Base-by-base conservation (phyloP, 352 stramenopile genomes). In the Globisporangium rhizosaccharum region DNA sequence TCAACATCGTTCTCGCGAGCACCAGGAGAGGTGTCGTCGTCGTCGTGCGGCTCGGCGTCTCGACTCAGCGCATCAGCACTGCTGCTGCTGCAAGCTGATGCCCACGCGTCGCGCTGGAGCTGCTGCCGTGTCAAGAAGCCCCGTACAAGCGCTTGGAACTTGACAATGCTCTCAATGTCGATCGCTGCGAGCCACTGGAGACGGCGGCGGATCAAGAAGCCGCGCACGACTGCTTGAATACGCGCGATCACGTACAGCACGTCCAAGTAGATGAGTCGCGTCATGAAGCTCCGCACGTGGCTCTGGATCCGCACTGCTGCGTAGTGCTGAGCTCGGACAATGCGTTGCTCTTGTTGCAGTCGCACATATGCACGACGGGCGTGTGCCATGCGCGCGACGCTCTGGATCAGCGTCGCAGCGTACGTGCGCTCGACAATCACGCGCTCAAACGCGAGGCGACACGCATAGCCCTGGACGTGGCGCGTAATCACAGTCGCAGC, bases 241-340 rank as follows among this genome's bases (percentile, higher is more conserved):
- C 83, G 80, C n/a, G 75, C 82, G 45, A 92, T 76, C 45, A 88
- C 65, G 54, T 88, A 88, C n/a, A 92, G 62, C 10, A 92, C 76
- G 52, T 92, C 81, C 39, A 91, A 66, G 54, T 90, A 94, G 44
- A 90, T 88, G n/a, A 88, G 64, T 9, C 82, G 74, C 11, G 81
- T 89, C 57, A 90, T 71, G 47, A 80, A 86, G 15, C 63, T 65
- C 9, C 77, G 76, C 5, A 57, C 63, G 28, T 76, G 81, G 36
- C 70, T 60, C 59, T 94, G 85, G 30, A 94, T 86, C 3, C 72
- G 17, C 0, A 70, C 66, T 0, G 81, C 79, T 28, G 79, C 74
- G 23, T 48, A 56, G 12, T 86, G 20, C 8, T 47, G 56, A 18
- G 41, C 47, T 23, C 58, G 46, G 3, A 20, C 9, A 14, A 66